Conservation (phyloP, 257 asterid genomes). For the Solanum dulcamara region DNA sequence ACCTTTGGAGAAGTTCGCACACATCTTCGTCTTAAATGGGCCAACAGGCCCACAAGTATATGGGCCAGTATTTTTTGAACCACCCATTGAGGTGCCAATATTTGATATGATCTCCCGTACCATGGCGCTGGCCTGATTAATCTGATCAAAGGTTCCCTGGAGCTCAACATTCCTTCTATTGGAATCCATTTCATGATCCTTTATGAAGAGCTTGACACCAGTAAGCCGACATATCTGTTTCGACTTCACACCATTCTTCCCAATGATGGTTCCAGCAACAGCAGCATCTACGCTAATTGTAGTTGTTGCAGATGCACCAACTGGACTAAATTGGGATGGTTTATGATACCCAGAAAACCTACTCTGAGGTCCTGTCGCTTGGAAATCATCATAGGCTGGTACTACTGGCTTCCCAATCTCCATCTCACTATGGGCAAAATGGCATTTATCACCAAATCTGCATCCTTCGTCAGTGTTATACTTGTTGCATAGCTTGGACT, state of each 20-base stretch:
- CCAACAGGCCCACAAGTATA: conserved; percentile 28
- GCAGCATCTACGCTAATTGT: conserved; percentile 73
- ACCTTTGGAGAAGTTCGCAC: conserved; percentile 69
- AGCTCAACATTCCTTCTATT: conserved; percentile 72
- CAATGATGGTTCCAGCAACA: conserved; percentile 74
- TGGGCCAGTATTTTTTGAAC: conserved; percentile 13
- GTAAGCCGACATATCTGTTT: conserved; percentile 76
- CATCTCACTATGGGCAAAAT: conserved; percentile 89
- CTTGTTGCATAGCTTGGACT: conserved; percentile 67
- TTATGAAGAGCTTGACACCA: conserved; percentile 54
- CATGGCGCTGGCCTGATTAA: conserved; percentile 62
- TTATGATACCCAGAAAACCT: conserved; percentile 34
- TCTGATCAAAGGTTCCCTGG: conserved; percentile 73
- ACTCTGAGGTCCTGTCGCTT: conserved; percentile 25
- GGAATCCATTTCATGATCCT: conserved; percentile 67
- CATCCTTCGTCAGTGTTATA: conserved; percentile 75
- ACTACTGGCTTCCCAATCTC: conserved; percentile 53
- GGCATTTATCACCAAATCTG: conserved; percentile 75
- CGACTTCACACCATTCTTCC: conserved; percentile 77
- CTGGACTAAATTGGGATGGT: conserved; percentile 37
- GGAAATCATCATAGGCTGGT: conserved; percentile 46
- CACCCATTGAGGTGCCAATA: conserved; percentile 21
- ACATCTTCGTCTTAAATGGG: conserved; percentile 54
- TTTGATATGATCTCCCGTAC: conserved; percentile 55
- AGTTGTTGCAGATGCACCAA: conserved; percentile 70